Base-by-base conservation (phyloP, 495 filamentous ascomycete genomes). In the Podospora pseudopauciseta region DNA sequence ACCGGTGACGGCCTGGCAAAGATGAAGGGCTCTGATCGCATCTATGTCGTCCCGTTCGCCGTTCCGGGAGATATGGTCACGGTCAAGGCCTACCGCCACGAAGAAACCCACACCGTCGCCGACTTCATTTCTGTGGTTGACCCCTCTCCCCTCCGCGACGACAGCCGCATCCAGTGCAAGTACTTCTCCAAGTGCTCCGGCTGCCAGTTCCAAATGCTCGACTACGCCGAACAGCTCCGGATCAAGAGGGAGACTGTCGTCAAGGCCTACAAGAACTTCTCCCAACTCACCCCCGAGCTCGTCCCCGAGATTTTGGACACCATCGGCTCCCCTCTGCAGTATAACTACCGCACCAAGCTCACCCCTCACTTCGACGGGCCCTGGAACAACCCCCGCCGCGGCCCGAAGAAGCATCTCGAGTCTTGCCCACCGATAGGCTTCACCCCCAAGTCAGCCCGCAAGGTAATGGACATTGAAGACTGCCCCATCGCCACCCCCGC, bases 121-220 rank as follows among this genome's bases (percentile, higher is more conserved):
- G 93, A 97, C 77, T 92, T 97, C 68, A 63, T 98, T 72, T 88
- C 87, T 23, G 89, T 97, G 18, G 79, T 91, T 39, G 84, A 83
- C 59, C 87, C 95, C 0, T 92, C 92, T 0, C 85, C 88, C 1
- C 80, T 89, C 54, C 88, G 95, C 70, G 87, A 97, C 69, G 92
- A 97, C 74, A 84, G 81, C 58, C 83, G 88, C 2, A 85, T 97
- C 72, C 79, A 83, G 58, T 99, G 95, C 82, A 82, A 86, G 71
- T 98, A 98, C 80, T 99, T 99, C 74, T 79, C 85, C 39, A 86
- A 83, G 64, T 99, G 95, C 77, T 92, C 91, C 0, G 95, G 95
- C 4, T 99, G 95, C 74, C 96, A 98, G 80, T 92, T 97, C 75
- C 95, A 99, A 78, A 97, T 97, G 92, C 86, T 99, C 66, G 86